Percentiles rank a stretch among this genome's conserved stretches.
These are phyloP conservation scores for Colletotrichum falcatum DNA, from an alignment of 2,329 filamentous ascomycete species.

Conservation along the genomic window DNA sequence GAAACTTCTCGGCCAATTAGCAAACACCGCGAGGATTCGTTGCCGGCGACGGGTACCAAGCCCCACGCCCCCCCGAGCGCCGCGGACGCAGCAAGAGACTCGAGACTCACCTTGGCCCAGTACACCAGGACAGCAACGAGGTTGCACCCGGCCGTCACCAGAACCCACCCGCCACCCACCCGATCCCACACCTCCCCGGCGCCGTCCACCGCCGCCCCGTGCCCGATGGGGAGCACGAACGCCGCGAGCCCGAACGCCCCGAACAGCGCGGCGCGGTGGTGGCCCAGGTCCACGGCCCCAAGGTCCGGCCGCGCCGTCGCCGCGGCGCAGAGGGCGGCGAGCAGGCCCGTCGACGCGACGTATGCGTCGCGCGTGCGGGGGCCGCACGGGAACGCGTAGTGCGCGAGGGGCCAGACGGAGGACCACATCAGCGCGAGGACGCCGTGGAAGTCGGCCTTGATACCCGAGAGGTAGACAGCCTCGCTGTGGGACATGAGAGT, in stretches of 20 bases:
- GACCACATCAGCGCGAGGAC: conserved; percentile 73
- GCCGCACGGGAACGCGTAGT: conserved; percentile 61
- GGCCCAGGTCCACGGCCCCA: conserved; percentile 36
- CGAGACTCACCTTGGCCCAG: conserved; percentile 27
- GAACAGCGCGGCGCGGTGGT: conserved; percentile 37
- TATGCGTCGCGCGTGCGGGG: conserved; percentile 51
- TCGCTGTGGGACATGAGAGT: conserved; percentile 67
- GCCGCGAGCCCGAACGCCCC: conserved; percentile 22
- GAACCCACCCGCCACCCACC: conserved; percentile 30
- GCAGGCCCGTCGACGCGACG: conserved; percentile 49
- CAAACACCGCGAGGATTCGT: not conserved
- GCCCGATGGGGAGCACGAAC: conserved; percentile 33
- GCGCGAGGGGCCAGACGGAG: conserved; percentile 69
- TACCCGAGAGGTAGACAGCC: conserved; percentile 61
- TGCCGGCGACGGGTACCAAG: not conserved
- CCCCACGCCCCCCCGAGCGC: too few relatives aligned
- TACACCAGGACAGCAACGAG: conserved; percentile 29
- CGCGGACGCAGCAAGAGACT: not conserved
- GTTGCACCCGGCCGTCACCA: conserved; percentile 32
- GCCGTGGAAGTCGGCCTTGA: conserved; percentile 71
- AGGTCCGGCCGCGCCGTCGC: conserved; percentile 25
- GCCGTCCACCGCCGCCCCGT: conserved; percentile 19
- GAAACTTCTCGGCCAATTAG: conserved; percentile 48
- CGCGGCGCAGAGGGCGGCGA: conserved; percentile 53
- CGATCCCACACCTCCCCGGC: conserved; percentile 8